These are phyloP conservation scores for Boletellus ananas DNA, from an alignment of 768 basidiomycete genomes.

Conservation along the genomic window DNA sequence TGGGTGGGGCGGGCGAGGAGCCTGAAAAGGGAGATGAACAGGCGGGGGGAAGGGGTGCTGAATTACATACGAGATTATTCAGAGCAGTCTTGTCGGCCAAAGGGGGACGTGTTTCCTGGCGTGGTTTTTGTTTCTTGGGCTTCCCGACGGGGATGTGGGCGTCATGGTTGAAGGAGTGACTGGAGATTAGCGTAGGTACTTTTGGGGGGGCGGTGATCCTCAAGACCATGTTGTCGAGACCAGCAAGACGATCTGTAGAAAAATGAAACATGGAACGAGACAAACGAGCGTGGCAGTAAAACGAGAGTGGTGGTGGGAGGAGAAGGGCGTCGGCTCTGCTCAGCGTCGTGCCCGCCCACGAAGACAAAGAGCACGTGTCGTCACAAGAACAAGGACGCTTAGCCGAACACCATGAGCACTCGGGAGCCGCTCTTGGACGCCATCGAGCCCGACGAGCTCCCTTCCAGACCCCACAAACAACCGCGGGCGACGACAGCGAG, in stretches of 20 bases:
- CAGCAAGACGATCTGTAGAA: constrained; percentile 40
- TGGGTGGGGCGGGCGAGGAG: constrained; percentile 9
- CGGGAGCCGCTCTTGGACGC: constrained; percentile 68
- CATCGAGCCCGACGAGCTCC: constrained; percentile 81
- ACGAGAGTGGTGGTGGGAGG: constrained; percentile 1
- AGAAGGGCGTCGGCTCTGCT: constrained; percentile 2
- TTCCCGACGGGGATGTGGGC: constrained; percentile 23
- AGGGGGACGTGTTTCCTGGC: constrained; percentile 26
- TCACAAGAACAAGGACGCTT: constrained; percentile 7
- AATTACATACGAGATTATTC: constrained; percentile 29
- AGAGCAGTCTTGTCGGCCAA: constrained; percentile 31
- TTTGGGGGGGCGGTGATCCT: constrained; percentile 30
- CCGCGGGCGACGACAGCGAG: constrained; percentile 54
- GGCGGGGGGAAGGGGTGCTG: background rate
- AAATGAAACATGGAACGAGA: constrained; percentile 32
- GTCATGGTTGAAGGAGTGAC: constrained; percentile 16
- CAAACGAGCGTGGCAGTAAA: constrained; percentile 11
- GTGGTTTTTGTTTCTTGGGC: constrained; percentile 18
- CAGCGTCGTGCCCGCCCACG: constrained; percentile 12
- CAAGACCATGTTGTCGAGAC: constrained; percentile 39
- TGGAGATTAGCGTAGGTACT: constrained; percentile 27
- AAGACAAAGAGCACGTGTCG: constrained; percentile 10
- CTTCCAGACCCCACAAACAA: constrained; percentile 27
- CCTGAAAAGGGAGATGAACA: constrained; percentile 15
- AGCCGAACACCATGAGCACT: constrained; percentile 45